Base-by-base conservation (phyloP, 2,329 filamentous ascomycete species). In the Ophiocordyceps unilateralis region DNA sequence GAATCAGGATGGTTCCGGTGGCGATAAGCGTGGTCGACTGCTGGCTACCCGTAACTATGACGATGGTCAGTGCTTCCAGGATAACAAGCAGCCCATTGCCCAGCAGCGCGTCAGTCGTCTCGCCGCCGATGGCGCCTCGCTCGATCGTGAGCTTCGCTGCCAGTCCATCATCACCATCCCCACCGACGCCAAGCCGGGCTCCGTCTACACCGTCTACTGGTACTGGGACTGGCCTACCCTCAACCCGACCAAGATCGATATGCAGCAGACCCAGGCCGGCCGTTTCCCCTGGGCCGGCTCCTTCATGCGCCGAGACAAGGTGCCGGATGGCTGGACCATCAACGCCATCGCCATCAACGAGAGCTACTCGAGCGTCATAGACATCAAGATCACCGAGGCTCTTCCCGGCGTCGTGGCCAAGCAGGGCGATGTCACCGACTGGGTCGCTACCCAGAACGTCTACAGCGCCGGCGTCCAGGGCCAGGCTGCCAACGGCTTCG, bases 211-310 rank as follows among this genome's bases (percentile, higher is more conserved):
- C 3, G 63, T 94, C 42, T 93, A 94, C 68, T 96, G 89, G 89
- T 81, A 95, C 39, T 96, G 91, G 91, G 82, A 93, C 60, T 98
- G 87, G 85, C 80, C 81, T 3, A 79, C 75, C 14, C 66, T 76
- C 55, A 61, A 64, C 52, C 52, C 54, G 34, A 59, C 57, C 48
- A 60, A 55, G 49, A 62, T 58, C 46, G 60, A 71, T 49, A 51
- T 61, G 30, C 56, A 60, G 15, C 55, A 53, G 19, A 65, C 61
- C 40, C 55, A 55, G 47, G 49, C 61, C 47, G 63, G 67, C 23
- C 57, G 60, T 44, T 69, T 61, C 45, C 60, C 64, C 12, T 64
- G 61, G 61, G 60, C 59, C 3, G 61, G 61, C 17, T 62, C 59
- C 15, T 63, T 63, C 23, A 59, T 62, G 58, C 56, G 61, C 23